Conservation (phyloP, 352 stramenopile species). For the Phytophthora crassamura region DNA sequence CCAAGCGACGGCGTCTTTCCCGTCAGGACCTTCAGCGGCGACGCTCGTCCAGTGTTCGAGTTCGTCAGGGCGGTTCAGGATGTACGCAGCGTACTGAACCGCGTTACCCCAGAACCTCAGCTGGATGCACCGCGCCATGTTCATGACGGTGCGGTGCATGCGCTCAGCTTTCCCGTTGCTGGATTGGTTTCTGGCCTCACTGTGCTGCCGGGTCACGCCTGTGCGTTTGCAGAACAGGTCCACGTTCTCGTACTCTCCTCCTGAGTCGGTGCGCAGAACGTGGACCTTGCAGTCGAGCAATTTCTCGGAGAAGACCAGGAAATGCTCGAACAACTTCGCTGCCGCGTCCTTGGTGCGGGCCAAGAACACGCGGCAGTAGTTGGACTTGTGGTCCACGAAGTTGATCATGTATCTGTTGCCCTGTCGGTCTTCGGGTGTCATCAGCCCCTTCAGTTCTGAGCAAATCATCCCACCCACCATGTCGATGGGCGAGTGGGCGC, state of each 20-base stretch:
- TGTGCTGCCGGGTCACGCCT: conserved; percentile 26
- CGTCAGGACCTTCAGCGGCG: conserved; percentile 12
- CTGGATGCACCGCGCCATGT: conserved; percentile 35
- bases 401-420: conserved; percentile 25
- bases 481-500: conserved; percentile 16
- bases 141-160: too few species aligned
- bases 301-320: conserved; percentile 15
- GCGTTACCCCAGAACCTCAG: conserved; percentile 35
- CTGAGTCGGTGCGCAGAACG: conserved; percentile 17
- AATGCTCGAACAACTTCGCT: conserved; percentile 12
- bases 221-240: conserved; percentile 36
- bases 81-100: conserved; percentile 33
- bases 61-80: conserved; percentile 32
- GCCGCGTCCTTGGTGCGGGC: conserved; percentile 17
- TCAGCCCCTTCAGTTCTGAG: conserved; percentile 8
- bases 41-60: conserved; percentile 7
- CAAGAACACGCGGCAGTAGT: conserved; percentile 23
- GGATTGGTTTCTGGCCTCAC: conserved; percentile 32
- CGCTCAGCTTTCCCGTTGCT: conserved; percentile 44
- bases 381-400: conserved; percentile 17
- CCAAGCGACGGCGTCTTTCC: conserved; percentile 3
- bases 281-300: conserved; percentile 1
- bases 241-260: conserved; percentile 33
- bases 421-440: conserved; percentile 4
- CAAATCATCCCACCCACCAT: conserved; percentile 27